phyloP scores from a whole-genome alignment of 2,329 filamentous ascomycete species.

The Hirsutella rhossiliensis region DNA sequence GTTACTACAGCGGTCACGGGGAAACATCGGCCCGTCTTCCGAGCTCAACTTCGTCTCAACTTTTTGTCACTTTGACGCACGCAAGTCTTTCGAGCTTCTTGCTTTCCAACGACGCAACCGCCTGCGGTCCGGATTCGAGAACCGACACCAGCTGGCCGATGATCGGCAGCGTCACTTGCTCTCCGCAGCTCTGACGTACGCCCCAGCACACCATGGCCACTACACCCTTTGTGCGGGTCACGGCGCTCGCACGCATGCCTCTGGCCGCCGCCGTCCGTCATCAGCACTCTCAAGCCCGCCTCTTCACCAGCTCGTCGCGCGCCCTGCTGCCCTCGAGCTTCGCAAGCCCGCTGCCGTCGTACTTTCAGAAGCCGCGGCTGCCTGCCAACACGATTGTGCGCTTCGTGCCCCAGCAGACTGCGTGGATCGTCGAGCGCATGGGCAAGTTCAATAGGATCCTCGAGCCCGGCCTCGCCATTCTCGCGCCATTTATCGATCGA shows the following conservation, averaged over 20 bases:
- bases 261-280: constrained; percentile 6
- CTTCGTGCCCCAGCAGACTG: constrained; percentile 98
- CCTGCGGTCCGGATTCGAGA: neutral
- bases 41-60: neutral
- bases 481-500: constrained; percentile 83
- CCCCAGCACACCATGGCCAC: constrained; percentile 13
- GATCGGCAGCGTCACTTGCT: constrained; percentile 3
- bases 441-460: constrained; percentile 92
- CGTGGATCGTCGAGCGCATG: constrained; percentile 99
- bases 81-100: too few species aligned
- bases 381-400: constrained; percentile 91
- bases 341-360: constrained; percentile 42
- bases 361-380: constrained; percentile 63
- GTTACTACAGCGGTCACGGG: too few species aligned
- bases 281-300: constrained; percentile 9
- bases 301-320: constrained; percentile 18
- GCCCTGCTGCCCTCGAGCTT: constrained; percentile 20
- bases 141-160: constrained; percentile 1
- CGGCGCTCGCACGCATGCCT: constrained; percentile 1
- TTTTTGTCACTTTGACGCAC: too few species aligned
- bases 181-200: constrained; percentile 5
- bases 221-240: constrained; percentile 13
- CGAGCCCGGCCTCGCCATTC: constrained; percentile 77
- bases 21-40: too few species aligned
- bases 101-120: neutral